A percentile compares a stretch with the other conserved stretches of the same genome.
Conservation (phyloP, 768 basidiomycete genomes). For the Tubosaeta sp. region DNA sequence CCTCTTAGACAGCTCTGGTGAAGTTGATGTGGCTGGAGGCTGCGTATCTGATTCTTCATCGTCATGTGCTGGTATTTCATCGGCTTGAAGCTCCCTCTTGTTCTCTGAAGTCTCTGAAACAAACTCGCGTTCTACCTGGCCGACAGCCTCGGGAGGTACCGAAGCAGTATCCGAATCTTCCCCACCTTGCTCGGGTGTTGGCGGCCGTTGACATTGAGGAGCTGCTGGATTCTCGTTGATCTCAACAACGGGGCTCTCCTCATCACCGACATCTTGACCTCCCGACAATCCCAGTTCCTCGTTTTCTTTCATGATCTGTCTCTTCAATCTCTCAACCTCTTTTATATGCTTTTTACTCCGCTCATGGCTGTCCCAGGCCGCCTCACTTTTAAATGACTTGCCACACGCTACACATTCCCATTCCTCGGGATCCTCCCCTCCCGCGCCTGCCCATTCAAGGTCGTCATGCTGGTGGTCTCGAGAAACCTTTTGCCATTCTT, state of each 20-base stretch:
- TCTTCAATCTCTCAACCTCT: constrained; percentile 74
- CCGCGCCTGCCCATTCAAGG: constrained; percentile 70
- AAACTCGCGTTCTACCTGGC: constrained; percentile 5
- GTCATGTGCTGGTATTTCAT: not conserved
- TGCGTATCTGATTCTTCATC: not conserved
- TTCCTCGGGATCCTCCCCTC: constrained; percentile 69
- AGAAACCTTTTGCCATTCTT: constrained; percentile 83
- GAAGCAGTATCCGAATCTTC: constrained; percentile 1
- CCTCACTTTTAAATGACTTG: constrained; percentile 86
- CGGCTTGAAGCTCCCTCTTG: constrained; percentile 1
- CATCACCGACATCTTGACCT: constrained; percentile 26
- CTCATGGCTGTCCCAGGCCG: constrained; percentile 95
- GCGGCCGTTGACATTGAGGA: constrained; percentile 14
- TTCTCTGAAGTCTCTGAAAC: constrained; percentile 5
- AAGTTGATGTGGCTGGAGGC: not conserved
- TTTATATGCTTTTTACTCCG: constrained; percentile 91
- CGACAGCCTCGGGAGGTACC: not conserved
- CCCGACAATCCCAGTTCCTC: constrained; percentile 53
- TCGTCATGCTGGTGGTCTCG: constrained; percentile 38
- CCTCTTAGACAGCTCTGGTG: constrained; percentile 57
- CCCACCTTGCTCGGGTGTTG: constrained; percentile 3
- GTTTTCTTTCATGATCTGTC: constrained; percentile 75
- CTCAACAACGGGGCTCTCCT: constrained; percentile 10
- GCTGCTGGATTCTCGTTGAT: constrained; percentile 1
- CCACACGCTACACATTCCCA: constrained; percentile 96